phyloP scores from a whole-genome alignment of 352 stramenopile genomes.

The Plasmopara halstedii region DNA sequence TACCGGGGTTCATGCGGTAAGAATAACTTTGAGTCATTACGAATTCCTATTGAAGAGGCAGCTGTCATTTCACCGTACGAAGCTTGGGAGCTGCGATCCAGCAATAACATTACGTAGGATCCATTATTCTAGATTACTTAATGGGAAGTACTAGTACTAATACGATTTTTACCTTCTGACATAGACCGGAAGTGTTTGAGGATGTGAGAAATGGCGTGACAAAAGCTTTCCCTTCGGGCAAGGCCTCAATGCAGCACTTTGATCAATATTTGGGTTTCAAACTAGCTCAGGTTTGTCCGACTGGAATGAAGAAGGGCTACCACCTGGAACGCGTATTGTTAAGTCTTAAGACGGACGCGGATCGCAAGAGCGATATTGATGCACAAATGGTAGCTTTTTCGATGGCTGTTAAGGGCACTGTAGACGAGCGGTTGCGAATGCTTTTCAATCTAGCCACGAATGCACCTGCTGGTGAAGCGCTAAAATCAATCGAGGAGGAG shows the following conservation, averaged over 20 bases:
- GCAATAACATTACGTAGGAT: conserved; percentile 70
- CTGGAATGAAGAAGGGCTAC: conserved; percentile 58
- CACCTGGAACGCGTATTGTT: conserved; percentile 72
- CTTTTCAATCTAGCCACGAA: conserved; percentile 65
- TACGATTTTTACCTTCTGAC: neutral
- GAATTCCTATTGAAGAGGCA: conserved; percentile 61
- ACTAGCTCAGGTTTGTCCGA: conserved; percentile 42
- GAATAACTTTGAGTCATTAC: conserved; percentile 71
- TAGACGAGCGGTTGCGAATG: conserved; percentile 61
- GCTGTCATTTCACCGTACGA: conserved; percentile 81
- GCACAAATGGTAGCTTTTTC: conserved; percentile 75
- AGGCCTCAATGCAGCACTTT: conserved; percentile 66
- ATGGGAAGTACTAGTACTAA: neutral
- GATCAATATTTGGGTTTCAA: conserved; percentile 74
- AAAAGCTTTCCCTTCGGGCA: conserved; percentile 53
- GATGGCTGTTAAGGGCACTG: conserved; percentile 65
- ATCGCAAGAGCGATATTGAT: conserved; percentile 60
- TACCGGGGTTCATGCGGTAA: conserved; percentile 66
- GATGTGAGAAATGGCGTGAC: conserved; percentile 36
- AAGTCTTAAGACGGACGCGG: conserved; percentile 45
- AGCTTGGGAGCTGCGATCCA: conserved; percentile 74
- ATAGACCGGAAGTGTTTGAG: conserved; percentile 45
- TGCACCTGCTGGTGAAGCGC: conserved; percentile 17
- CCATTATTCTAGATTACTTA: neutral
- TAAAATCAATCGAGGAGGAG: conserved; percentile 14